Evolutionary conservation across 768 basidiomycete genomes (phyloP).

Genomic region (Xerocomus spinulosus): DNA sequence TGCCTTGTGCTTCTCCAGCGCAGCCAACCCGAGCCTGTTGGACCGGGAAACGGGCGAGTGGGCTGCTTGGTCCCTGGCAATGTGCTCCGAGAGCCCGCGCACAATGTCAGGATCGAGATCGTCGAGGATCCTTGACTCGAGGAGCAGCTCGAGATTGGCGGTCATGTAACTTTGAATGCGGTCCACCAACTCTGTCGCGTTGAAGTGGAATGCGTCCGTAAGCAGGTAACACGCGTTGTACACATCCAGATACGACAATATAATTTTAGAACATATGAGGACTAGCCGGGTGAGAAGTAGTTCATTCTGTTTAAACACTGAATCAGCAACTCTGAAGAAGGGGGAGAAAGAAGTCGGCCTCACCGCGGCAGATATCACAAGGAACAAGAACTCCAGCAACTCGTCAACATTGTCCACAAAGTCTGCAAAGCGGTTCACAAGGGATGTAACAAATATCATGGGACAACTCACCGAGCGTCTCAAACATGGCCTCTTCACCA

Average conservation of each 20-base stretch:
- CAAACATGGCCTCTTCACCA: conserved; percentile 69
- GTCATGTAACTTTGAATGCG: conserved; percentile 76
- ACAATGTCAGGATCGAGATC: conserved; percentile 64
- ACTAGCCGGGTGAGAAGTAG: conserved; percentile 82
- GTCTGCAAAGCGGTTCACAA: conserved; percentile 38
- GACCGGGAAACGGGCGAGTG: conserved; percentile 67
- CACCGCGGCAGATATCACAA: conserved; percentile 82
- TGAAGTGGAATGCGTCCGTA: conserved; percentile 74
- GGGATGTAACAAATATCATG: not conserved
- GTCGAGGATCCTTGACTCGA: conserved; percentile 78
- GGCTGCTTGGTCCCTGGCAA: conserved; percentile 53
- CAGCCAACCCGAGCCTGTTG: conserved; percentile 43
- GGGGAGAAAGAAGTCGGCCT: conserved; percentile 17
- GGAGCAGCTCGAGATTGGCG: conserved; percentile 79
- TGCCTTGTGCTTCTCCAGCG: conserved; percentile 57
- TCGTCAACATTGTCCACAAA: conserved; percentile 64
- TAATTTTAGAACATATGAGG: conserved; percentile 72
- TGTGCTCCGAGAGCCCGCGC: conserved; percentile 58
- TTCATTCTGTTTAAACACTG: conserved; percentile 58
- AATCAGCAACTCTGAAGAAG: not conserved
- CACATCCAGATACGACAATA: conserved; percentile 62
- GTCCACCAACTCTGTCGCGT: conserved; percentile 62
- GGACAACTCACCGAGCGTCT: conserved; percentile 52
- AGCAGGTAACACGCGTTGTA: conserved; percentile 79
- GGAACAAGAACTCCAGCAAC: conserved; percentile 80